Conservation (phyloP, 1,284 basidiomycete genomes). For the Apiotrichum porosum region DNA sequence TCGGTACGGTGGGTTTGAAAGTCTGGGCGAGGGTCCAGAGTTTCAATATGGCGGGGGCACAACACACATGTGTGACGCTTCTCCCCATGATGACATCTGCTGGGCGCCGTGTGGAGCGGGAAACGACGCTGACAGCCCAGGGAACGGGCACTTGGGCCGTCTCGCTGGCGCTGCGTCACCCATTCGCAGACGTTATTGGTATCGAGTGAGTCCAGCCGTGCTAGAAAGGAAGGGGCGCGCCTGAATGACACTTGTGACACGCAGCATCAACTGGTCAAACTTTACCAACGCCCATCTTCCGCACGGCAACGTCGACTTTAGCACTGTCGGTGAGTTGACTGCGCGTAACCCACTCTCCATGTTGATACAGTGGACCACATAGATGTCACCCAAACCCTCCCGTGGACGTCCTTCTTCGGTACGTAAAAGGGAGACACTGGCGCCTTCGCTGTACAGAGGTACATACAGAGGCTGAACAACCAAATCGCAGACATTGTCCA, state of each 20-base stretch:
- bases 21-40: no score
- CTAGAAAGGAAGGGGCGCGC: no score
- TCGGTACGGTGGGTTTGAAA: slow-evolving; percentile 37
- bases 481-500: slow-evolving; percentile 42
- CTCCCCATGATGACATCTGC: no score
- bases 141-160: slow-evolving; percentile 32
- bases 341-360: no score
- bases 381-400: slow-evolving; percentile 31
- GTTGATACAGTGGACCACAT: neutral
- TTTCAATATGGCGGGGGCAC: no score
- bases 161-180: slow-evolving; percentile 25
- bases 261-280: slow-evolving; percentile 31
- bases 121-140: slow-evolving; percentile 1
- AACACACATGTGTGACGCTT: no score
- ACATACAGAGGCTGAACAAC: neutral
- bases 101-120: neutral
- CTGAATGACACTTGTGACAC: no score
- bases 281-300: slow-evolving; percentile 9
- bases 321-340: slow-evolving; percentile 23
- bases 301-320: slow-evolving; percentile 40
- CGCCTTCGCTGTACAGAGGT: neutral
- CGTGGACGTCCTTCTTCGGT: slow-evolving; percentile 14
- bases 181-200: slow-evolving; percentile 33
- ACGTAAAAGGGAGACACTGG: neutral
- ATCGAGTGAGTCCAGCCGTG: slow-evolving; percentile 30